These are phyloP conservation scores for Colletotrichum magnum DNA, from an alignment of 2,329 filamentous ascomycete species.

Conservation along the genomic window DNA sequence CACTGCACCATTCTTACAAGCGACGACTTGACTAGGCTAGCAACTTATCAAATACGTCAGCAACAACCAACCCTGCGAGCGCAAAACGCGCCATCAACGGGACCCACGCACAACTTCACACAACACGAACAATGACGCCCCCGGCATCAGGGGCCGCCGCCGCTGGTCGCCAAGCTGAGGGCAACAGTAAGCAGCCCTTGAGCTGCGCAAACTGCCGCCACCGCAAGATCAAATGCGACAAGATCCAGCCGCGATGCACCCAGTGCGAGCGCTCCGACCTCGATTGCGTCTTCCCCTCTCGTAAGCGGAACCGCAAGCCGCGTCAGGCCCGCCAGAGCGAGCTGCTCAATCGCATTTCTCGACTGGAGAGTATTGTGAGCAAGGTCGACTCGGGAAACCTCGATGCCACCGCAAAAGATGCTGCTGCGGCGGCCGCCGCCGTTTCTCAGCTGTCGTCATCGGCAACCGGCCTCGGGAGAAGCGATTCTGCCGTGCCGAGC, in stretches of 20 bases:
- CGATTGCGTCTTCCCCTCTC: conserved; percentile 63
- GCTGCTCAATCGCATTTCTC: conserved; percentile 59
- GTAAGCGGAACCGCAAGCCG: conserved; percentile 59
- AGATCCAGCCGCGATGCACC: conserved; percentile 65
- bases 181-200: conserved; percentile 51
- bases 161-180: conserved; percentile 5
- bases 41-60: conserved; percentile 32
- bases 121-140: conserved; percentile 23
- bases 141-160: conserved; percentile 17
- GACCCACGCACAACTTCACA: neutral
- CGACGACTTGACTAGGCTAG: conserved; percentile 12
- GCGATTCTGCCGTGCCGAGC: conserved; percentile 40
- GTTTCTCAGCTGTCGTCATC: conserved; percentile 3
- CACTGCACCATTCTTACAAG: neutral
- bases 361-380: conserved; percentile 62
- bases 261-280: conserved; percentile 64
- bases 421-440: conserved; percentile 11
- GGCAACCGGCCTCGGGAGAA: conserved; percentile 15
- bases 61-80: conserved; percentile 1
- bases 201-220: conserved; percentile 74
- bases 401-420: conserved; percentile 10
- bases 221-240: conserved; percentile 74
- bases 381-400: conserved; percentile 52
- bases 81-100: neutral
- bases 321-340: conserved; percentile 59